Evolutionary conservation across 257 asterid genomes (phyloP).

Genomic region (Fraxinus cuspidata): DNA sequence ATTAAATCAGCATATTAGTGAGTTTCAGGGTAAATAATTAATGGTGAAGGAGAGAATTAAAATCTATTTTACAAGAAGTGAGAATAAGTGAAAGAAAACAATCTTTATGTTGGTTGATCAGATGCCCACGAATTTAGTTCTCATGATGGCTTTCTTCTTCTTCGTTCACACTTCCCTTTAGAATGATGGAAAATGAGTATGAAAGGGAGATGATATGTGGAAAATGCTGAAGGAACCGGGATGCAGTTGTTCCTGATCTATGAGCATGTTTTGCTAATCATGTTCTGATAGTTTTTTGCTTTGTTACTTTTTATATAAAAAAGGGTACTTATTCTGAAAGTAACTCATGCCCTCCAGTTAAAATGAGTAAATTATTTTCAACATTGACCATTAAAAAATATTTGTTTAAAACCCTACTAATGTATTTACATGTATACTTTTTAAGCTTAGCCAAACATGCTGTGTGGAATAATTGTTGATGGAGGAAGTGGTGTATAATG

Average conservation of each 20-base stretch:
- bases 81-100: neutral
- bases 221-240: neutral
- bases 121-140: neutral
- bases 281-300: neutral
- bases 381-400: neutral
- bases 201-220: neutral
- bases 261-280: neutral
- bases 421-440: neutral
- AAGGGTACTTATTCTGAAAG: neutral
- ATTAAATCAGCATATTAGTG: neutral
- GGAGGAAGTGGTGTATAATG: neutral
- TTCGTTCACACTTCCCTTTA: neutral
- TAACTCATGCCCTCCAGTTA: neutral
- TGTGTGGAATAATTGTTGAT: neutral
- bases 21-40: neutral
- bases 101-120: too few species aligned
- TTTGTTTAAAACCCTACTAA: neutral
- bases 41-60: neutral
- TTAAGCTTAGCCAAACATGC: neutral
- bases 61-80: too few species aligned
- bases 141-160: neutral
- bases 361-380: neutral
- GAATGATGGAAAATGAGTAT: neutral
- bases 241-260: neutral
- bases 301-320: too few species aligned